These are phyloP conservation scores for Capronia coronata DNA, from an alignment of 2,329 filamentous ascomycete genomes.

Conservation along the genomic window DNA sequence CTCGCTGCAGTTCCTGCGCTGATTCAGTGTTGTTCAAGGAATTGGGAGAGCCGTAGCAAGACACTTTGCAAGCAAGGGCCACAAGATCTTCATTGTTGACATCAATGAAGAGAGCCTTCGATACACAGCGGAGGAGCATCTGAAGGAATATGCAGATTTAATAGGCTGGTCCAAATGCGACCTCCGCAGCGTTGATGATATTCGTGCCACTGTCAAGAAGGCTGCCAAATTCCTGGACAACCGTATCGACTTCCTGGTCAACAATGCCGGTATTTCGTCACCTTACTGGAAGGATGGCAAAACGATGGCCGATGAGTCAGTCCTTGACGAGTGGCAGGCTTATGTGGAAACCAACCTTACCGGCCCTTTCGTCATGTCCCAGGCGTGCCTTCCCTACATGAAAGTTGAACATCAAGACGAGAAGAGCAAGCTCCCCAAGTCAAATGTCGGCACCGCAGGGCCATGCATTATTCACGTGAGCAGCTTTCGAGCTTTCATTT, in stretches of 20 bases:
- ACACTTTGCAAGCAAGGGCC: constrained; percentile 38
- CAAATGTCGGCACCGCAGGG: constrained; percentile 30
- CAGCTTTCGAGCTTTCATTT: constrained; percentile 43
- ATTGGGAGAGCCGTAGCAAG: constrained; percentile 44
- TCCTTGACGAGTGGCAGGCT: constrained; percentile 42
- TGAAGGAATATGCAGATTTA: constrained; percentile 31
- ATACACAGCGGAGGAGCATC: constrained; percentile 33
- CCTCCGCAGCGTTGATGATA: constrained; percentile 36
- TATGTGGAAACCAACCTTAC: constrained; percentile 46
- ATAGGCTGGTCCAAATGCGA: constrained; percentile 39
- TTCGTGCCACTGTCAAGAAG: constrained; percentile 34
- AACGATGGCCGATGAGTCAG: constrained; percentile 42
- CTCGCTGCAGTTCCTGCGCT: neutral
- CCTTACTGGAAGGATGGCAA: constrained; percentile 41
- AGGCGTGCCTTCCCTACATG: constrained; percentile 46
- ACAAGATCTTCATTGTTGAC: constrained; percentile 43
- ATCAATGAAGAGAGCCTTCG: constrained; percentile 38
- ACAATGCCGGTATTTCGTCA: constrained; percentile 36
- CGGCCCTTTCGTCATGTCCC: constrained; percentile 41
- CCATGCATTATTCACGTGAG: constrained; percentile 45
- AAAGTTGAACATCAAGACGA: constrained; percentile 29
- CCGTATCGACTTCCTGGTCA: constrained; percentile 38
- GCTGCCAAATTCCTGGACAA: constrained; percentile 36
- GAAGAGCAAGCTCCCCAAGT: constrained; percentile 24
- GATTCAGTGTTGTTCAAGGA: constrained; percentile 30